Percentiles rank a stretch among this genome's conserved stretches.
Evolutionary conservation across 148 eudicot species (phyloP).

Genomic region (Chenopodium suecicum): DNA sequence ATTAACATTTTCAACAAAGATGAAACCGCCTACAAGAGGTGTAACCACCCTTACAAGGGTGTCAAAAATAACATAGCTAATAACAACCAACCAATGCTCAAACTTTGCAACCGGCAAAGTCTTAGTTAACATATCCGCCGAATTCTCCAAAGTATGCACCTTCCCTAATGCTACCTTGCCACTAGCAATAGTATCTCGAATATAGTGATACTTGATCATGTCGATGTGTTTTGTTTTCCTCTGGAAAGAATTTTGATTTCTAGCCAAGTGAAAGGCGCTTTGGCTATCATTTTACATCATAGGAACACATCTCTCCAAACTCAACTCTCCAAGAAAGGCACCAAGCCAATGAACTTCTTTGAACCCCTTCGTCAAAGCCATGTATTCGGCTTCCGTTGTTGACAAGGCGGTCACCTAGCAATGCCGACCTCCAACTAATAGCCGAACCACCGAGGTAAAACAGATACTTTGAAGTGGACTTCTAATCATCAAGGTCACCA

Average conservation of each 20-base stretch:
- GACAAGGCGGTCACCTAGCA: neutral
- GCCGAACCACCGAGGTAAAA: neutral
- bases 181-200: too few species aligned
- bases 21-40: neutral
- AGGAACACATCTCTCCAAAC: neutral
- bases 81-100: neutral
- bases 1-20: neutral
- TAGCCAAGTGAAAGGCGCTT: neutral
- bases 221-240: neutral
- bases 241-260: neutral
- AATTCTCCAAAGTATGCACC: too few species aligned
- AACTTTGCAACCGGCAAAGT: neutral
- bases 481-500: neutral
- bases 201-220: neutral
- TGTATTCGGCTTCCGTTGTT: neutral
- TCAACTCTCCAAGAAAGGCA: neutral
- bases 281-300: neutral
- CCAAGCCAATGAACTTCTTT: neutral
- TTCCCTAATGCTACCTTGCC: too few species aligned
- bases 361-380: neutral
- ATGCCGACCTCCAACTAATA: neutral
- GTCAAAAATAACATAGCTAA: neutral
- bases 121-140: neutral
- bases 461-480: neutral
- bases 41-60: neutral